These are phyloP conservation scores for Phytopythium boreale DNA, from an alignment of 352 stramenopile genomes.

Conservation along the genomic window DNA sequence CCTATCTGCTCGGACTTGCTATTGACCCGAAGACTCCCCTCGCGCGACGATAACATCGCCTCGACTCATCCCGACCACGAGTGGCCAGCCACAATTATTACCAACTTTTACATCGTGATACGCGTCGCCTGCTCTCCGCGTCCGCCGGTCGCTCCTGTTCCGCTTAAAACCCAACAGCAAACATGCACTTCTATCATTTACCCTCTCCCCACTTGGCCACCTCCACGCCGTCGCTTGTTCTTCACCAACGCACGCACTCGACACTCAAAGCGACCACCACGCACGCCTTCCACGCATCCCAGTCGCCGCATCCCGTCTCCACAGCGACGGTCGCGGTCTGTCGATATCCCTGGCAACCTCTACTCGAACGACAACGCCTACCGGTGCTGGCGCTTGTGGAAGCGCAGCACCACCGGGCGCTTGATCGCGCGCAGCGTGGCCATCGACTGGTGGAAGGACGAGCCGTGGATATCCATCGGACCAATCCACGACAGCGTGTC, in stretches of 20 bases:
- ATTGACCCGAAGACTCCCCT: no score
- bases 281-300: not conserved
- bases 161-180: not conserved
- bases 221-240: not conserved
- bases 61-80: no score
- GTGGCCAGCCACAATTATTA: not conserved
- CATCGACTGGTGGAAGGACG: conserved; percentile 85
- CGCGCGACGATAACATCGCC: no score
- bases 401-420: conserved; percentile 78
- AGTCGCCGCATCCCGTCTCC: not conserved
- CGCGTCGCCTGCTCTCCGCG: not conserved
- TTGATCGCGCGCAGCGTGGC: conserved; percentile 77
- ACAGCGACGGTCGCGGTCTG: not conserved
- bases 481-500: conserved; percentile 81
- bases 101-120: conserved; percentile 4
- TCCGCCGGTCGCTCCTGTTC: not conserved
- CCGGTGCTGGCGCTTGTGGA: conserved; percentile 39
- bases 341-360: not conserved
- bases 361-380: not conserved
- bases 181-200: conserved; percentile 9
- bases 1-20: no score
- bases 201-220: not conserved
- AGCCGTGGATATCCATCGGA: conserved; percentile 68
- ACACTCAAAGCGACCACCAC: not conserved
- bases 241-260: not conserved